Evolutionary conservation across 352 stramenopile species (phyloP), one percentile per base, ranked within the genome.

Genomic region (Phytophthora idaei): DNA sequence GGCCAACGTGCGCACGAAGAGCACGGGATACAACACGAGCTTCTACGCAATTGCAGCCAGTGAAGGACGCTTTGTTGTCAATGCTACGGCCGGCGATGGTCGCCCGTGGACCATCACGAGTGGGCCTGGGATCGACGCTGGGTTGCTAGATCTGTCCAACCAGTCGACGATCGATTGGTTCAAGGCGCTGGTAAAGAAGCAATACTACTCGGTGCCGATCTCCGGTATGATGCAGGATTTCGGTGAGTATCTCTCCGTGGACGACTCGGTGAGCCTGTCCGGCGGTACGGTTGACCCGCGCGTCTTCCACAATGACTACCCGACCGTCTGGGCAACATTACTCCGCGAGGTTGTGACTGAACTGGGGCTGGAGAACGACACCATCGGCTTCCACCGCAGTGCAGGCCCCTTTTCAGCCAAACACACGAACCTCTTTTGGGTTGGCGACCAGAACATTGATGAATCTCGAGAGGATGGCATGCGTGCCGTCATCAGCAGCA

Each of bases 181-280:
- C 29, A 73, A 73, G 31, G 48, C 5, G n/a, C 41, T 73, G 2
- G 66, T 73, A 14, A 69, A 73, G 49, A 39, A 64, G 41, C 66
- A 73, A 32, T 73, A 73, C 48, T 73, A 69, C 54, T 61, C 66
- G 10, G 66, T 73, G 27, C 66, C 66, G n/a, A 73, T 73, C 27
- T 73, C 53, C 28, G 66, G 66, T 14, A 73, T 73, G 66, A 69
- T 73, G 66, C 66, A 73, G 12, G 66, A 73, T 49, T 73, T 69
- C 37, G 66, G 66, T 1, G 66, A 73, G 60, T 73, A 73, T 21
- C 28, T 73, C 1, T 69, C 60, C 17, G 66, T 69, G 27, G 66
- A 69, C 31, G 42, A 44, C n/a, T 69, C 66, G 14, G 59, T 73
- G 27, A 69, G 60, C 28, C 50, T 73, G 5, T 69, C 59, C 3